Base-by-base conservation (phyloP, 768 basidiomycete species). In the Lepiota venenata region DNA sequence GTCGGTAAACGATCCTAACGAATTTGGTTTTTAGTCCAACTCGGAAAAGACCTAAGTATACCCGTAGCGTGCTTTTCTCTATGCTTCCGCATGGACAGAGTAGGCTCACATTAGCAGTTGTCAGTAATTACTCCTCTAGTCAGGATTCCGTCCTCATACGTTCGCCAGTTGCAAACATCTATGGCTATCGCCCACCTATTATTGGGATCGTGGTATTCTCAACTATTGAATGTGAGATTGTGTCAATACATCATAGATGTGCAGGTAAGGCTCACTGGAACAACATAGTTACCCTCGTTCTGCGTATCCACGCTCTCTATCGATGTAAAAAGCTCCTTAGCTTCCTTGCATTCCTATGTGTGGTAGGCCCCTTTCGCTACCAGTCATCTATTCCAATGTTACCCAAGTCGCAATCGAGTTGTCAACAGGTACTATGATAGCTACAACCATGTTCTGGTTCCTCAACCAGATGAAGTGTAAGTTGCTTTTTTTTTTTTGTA, bases 231-330 rank as follows among this genome's bases (percentile, higher is more conserved):
- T 53, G 52, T 53, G 29, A 39, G 45, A 5, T 18, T n/a, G 16
- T n/a, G 3, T 47, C 20, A n/a, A n/a, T 18, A 10, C 15, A 21
- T 11, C 32, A 20, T 20, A 35, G 10, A 2, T 9, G 35, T 15
- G 15, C 14, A 36, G 18, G 20, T 9, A 2, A 2, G 16, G 32
- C 29, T 36, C n/a, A 35, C n/a, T 10, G 15, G 5, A 9, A 15
- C 7, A 14, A n/a, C 29, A 2, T 27, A 53, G 45, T 18, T 22
- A 39, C 36, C 18, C 32, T 53, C 3, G 25, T 53, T 18, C 41
- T 53, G 37, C 44, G 52, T n/a, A 47, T 53, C 25, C 38, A 46
- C 18, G 52, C 45, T 18, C 36, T 53, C 0, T 53, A 53, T 16
- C n/a, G 37, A 41, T 53, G 43, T 15, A 53, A 15, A 21, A 4